Conservation (phyloP, 371 early-diverging fungal genomes). For the Lichtheimia hyalospora region DNA sequence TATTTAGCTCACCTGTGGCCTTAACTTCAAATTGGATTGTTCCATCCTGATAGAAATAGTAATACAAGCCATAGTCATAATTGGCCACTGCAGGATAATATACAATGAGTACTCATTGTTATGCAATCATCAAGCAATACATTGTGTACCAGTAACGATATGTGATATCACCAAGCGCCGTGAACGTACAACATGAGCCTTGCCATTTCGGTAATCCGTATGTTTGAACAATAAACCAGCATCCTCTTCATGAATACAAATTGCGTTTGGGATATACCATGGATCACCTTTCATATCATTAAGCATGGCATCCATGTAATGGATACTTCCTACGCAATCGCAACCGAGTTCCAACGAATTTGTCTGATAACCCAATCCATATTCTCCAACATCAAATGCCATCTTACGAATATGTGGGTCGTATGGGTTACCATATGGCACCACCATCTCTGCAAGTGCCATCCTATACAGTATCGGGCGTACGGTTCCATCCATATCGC, state of each 20-base stretch:
- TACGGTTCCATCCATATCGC: constrained; percentile 38
- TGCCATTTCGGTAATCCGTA: constrained; percentile 44
- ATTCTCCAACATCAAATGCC: constrained; percentile 56
- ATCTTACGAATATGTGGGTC: constrained; percentile 42
- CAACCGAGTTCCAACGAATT: constrained; percentile 47
- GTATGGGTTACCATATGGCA: constrained; percentile 51
- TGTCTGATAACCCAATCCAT: constrained; percentile 43
- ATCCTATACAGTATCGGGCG: constrained; percentile 43
- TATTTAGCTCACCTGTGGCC: constrained; percentile 52
- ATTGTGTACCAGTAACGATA: constrained; percentile 43
- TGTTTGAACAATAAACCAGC: constrained; percentile 49
- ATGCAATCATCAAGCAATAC: background rate
- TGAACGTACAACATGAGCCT: constrained; percentile 41
- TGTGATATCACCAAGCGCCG: constrained; percentile 50
- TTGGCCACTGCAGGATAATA: constrained; percentile 31
- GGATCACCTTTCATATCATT: constrained; percentile 41
- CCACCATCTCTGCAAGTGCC: constrained; percentile 50
- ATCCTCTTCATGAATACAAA: constrained; percentile 57
- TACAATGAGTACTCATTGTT: background rate
- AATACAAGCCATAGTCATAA: constrained; percentile 55
- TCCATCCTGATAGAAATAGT: constrained; percentile 55
- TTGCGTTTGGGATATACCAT: constrained; percentile 43
- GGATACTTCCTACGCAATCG: constrained; percentile 52
- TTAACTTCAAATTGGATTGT: constrained; percentile 54
- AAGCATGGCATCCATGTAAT: constrained; percentile 47